Base-by-base conservation (phyloP, 179 eudicot species). In the Heliamphora pulchella region DNA sequence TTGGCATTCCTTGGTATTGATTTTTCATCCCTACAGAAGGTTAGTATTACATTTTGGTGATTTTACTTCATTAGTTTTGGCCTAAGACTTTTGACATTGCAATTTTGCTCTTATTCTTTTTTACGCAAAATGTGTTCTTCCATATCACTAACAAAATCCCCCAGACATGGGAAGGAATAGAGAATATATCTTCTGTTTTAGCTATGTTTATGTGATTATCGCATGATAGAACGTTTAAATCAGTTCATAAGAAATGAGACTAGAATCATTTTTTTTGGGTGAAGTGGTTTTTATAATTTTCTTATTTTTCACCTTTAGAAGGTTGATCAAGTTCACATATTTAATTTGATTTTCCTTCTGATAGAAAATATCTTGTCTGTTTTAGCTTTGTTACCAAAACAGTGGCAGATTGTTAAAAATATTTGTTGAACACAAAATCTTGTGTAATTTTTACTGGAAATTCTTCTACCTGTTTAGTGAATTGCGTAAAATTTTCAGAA, bases 1-100 rank as follows among this genome's bases (percentile, higher is more conserved):
- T 87, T 96, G 91, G 97, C 94, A 4, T 91, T 89, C 84, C 94
- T 92, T 89, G 99, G 99, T 77, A 96, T 96, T 20, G 99, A 96
- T 85, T 96, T 96, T 81, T 96, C 99, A 71, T 91, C 99, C 51
- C 84, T 96, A 80, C 96, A 90, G 77, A 96, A 96, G 98, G 99
- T 96, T 70, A 80, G 91, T 84, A 63, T 53, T 53, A 63, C 65
- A 17, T 69, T 62, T 62, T 44, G 43, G 73, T 76, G 31, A 31
- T 31, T 31, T 31, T 31, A 31, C 31, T 31, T 31, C 31, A 31
- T 47, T 13, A 15, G 55, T 7, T 62, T 53, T 72, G 13, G 55
- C 39, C 76, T 22, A 47, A 72, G 1, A 13, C 4, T 50, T 53
- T 14, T 31, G 68, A 66, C 18, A 50, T 17, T 69, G 58, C 53